Evolutionary conservation across 1,284 basidiomycete species (phyloP).

Genomic region (Leucoagaricus sp.): DNA sequence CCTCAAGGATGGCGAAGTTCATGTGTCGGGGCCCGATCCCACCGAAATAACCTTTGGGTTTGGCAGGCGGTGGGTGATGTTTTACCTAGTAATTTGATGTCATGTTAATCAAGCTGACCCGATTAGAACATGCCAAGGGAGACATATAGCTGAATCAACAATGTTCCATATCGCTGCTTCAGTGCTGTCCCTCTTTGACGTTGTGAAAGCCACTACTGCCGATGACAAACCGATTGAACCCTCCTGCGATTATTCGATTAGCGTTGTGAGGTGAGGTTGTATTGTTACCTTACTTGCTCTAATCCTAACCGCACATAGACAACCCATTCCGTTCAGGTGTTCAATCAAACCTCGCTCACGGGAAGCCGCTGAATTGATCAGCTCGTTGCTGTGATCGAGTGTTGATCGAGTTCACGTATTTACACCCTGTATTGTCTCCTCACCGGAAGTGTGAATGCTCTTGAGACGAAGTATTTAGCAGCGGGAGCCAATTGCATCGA

Average conservation of each 20-base stretch:
- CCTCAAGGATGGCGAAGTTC: conserved; percentile 2
- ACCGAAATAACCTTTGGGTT: conserved; percentile 12
- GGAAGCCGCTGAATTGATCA: neutral
- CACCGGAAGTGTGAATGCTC: too few relatives aligned
- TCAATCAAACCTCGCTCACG: neutral
- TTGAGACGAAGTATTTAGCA: too few relatives aligned
- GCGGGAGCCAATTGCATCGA: too few relatives aligned
- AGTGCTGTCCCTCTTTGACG: conserved; percentile 2
- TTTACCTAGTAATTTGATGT: neutral
- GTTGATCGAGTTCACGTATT: too few relatives aligned
- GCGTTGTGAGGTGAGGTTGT: neutral
- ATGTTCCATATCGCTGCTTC: conserved; percentile 5
- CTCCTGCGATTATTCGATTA: neutral
- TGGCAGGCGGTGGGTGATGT: conserved; percentile 4
- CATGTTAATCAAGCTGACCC: too few relatives aligned
- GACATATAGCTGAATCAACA: conserved; percentile 2
- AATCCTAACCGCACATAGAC: neutral
- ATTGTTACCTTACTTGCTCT: neutral
- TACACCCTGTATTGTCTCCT: too few relatives aligned
- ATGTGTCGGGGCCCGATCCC: conserved; percentile 7
- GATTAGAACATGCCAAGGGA: conserved; percentile 7
- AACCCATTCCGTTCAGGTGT: conserved; percentile 2
- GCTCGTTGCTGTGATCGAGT: neutral
- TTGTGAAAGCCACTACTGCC: neutral
- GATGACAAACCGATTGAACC: conserved; percentile 5